These are phyloP conservation scores for Starmerella ratchasimensis DNA, from an alignment of 805 yeast genomes.

Conservation along the genomic window DNA sequence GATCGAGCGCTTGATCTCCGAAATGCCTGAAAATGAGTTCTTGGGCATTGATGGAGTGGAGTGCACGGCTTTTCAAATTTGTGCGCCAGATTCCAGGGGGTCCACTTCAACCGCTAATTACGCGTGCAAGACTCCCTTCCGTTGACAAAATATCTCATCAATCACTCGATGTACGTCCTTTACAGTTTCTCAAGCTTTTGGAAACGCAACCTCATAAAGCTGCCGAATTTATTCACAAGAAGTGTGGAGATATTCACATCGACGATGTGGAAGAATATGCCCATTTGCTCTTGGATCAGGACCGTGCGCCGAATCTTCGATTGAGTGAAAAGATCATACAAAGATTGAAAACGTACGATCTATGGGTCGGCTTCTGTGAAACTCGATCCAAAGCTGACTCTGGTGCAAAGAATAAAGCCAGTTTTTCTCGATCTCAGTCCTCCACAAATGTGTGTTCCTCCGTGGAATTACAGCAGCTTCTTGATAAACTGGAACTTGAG, in stretches of 20 bases:
- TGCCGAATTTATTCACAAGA: background rate
- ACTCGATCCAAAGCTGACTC: too few relatives aligned
- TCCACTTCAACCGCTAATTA: background rate
- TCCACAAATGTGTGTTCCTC: too few relatives aligned
- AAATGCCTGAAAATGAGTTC: too few relatives aligned
- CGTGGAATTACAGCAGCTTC: too few relatives aligned
- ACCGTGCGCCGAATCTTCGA: too few relatives aligned
- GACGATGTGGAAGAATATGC: constrained; percentile 3
- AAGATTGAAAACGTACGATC: too few relatives aligned
- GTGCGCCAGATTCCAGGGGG: background rate
- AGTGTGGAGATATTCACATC: background rate
- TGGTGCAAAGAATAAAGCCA: too few relatives aligned
- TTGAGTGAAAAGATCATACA: too few relatives aligned
- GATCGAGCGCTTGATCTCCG: too few relatives aligned
- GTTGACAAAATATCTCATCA: constrained; percentile 7
- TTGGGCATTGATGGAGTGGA: constrained; percentile 13
- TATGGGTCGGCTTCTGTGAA: too few relatives aligned
- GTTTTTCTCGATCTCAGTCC: too few relatives aligned
- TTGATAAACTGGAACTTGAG: too few relatives aligned
- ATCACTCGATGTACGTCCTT: constrained; percentile 5
- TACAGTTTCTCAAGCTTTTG: background rate
- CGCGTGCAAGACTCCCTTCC: constrained; percentile 7
- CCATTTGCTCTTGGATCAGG: background rate
- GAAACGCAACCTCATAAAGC: background rate
- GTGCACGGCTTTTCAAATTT: constrained; percentile 1